phyloP scores from a whole-genome alignment of 2,329 filamentous ascomycete species.

The Shiraia sp. region DNA sequence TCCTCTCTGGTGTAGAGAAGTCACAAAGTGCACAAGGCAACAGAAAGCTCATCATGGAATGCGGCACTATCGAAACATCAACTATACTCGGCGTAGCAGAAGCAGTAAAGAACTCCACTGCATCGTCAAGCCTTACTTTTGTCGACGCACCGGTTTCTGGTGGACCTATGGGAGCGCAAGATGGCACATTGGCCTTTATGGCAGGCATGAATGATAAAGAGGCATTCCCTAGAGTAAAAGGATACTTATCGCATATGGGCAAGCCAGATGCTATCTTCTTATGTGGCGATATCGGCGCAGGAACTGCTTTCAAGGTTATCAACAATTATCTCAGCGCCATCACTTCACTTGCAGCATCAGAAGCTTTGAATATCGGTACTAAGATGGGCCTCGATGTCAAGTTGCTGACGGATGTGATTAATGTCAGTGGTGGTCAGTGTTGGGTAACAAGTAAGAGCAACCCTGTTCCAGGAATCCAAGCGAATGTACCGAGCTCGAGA shows the following conservation, averaged over 20 bases:
- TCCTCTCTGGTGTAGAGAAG: slow-evolving; percentile 47
- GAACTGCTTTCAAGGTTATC: slow-evolving; percentile 85
- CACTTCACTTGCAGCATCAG: slow-evolving; percentile 75
- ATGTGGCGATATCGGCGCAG: slow-evolving; percentile 79
- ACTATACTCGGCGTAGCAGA: slow-evolving; percentile 80
- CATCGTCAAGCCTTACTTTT: slow-evolving; percentile 68
- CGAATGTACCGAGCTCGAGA: slow-evolving; percentile 44
- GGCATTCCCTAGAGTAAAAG: slow-evolving; percentile 60
- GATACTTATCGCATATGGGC: slow-evolving; percentile 78
- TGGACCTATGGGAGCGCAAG: slow-evolving; percentile 84
- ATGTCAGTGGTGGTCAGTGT: slow-evolving; percentile 84
- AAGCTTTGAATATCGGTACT: slow-evolving; percentile 66
- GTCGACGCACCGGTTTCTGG: slow-evolving; percentile 95
- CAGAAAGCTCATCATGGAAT: slow-evolving; percentile 85
- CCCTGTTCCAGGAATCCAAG: slow-evolving; percentile 65
- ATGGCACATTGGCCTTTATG: slow-evolving; percentile 92
- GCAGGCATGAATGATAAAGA: slow-evolving; percentile 64
- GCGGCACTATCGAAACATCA: slow-evolving; percentile 92
- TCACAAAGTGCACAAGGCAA: slow-evolving; percentile 37
- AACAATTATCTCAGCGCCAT: slow-evolving; percentile 96
- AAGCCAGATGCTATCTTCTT: slow-evolving; percentile 71
- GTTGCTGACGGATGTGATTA: slow-evolving; percentile 80
- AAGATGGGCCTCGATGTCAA: slow-evolving; percentile 63
- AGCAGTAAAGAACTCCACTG: slow-evolving; percentile 55
- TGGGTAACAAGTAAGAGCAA: slow-evolving; percentile 96